phyloP scores from a whole-genome alignment of 257 asterid species.

The Eucommia ulmoides region DNA sequence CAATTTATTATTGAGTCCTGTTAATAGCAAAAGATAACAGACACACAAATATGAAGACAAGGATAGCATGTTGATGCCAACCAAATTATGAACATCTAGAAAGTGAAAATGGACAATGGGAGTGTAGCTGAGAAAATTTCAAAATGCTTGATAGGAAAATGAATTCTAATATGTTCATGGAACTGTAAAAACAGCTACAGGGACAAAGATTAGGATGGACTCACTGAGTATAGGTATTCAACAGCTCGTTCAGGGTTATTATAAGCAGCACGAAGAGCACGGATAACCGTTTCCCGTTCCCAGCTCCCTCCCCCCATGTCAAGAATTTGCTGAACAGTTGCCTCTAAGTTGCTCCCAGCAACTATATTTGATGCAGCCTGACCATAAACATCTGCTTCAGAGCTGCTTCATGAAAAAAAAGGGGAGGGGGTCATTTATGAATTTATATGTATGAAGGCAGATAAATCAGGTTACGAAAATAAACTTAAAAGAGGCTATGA shows the following conservation, averaged over 20 bases:
- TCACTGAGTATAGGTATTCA: constrained; percentile 19
- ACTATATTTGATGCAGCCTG: constrained; percentile 1
- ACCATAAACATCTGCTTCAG: background rate
- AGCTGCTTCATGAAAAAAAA: background rate
- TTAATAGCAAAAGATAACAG: background rate
- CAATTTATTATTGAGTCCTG: too few relatives aligned
- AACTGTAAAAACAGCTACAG: too few relatives aligned
- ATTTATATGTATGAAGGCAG: background rate
- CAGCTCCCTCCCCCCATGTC: constrained; percentile 91
- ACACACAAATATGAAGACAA: background rate
- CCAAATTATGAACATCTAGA: background rate
- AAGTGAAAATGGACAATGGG: background rate
- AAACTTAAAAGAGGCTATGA: background rate
- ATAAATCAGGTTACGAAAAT: background rate
- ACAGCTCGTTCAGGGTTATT: constrained; percentile 58
- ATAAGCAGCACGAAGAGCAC: constrained; percentile 82
- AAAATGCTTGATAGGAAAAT: too few relatives aligned
- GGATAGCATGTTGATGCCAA: background rate
- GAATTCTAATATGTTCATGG: too few relatives aligned
- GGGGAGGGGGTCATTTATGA: background rate
- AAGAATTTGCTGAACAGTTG: background rate
- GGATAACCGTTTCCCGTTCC: constrained; percentile 65
- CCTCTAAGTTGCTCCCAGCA: background rate
- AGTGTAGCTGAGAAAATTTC: too few relatives aligned
- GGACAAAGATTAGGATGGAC: background rate